Evolutionary conservation across 1,139 yeast species (phyloP), one percentile per base, ranked within the genome.

Genomic region (Magnusiomyces clavatus): DNA sequence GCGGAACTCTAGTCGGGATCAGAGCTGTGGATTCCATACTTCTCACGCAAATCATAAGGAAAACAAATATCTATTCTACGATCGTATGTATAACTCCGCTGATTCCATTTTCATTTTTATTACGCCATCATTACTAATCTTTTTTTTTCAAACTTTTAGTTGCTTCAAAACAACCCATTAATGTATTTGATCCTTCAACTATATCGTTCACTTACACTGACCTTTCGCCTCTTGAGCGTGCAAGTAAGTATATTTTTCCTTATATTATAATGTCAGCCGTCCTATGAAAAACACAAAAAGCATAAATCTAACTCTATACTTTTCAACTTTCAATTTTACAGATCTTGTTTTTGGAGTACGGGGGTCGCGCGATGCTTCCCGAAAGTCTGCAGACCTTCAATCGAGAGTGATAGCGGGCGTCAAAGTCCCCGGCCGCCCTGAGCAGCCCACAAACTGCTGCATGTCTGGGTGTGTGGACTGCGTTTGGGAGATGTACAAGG

Each of bases 391-490:
- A 10, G 60, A 58, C 49, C 50, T 55, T 2, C 56, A 60, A 43
- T 62, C 70, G 1, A 59, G 69, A 35, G 56, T 59, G 5, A 66
- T 90, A 6, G 90, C 82, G 0, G 97, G 97, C 0, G 71, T 90
- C 0, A 66, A 66, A 2, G 95, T 92, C 0, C 96, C 96, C 2
- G 80, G 78, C 16, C 77, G 76, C 62, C 98, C 98, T 1, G 74
- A 72, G 5, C 96, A 88, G 61, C 97, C 97, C 2, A 95, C 89
- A 61, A 89, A 90, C 66, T 92, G 98, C 67, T 92, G 98, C 67
- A 89, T 89, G 96, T 83, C 95, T 57, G 98, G 98, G 1, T 92
- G 98, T 67, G 81, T 88, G 42, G 87, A 90, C 67, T 92, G 98
- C 68, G 97, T 92, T 1, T 92, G 97, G 97, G 97, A 90, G 61